A percentile compares a stretch with the other conserved stretches of the same genome.
These are phyloP conservation scores for Saccharomycopsis microspora DNA, from an alignment of 805 yeast genomes.

Conservation along the genomic window DNA sequence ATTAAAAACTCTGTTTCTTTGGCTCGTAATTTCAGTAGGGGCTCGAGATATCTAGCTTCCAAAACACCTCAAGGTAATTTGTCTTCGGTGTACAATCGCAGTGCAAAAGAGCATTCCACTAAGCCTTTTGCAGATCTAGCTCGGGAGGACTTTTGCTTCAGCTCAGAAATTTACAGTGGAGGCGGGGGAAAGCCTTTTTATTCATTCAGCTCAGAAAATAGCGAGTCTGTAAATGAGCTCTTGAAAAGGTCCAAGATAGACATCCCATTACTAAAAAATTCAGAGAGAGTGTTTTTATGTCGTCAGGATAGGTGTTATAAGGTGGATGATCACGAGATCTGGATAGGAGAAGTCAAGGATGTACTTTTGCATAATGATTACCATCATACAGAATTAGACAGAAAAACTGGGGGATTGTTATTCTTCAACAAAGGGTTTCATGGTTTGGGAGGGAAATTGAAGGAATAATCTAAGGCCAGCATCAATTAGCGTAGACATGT, in stretches of 20 bases:
- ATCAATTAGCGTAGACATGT: no score
- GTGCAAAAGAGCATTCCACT: slow-evolving; percentile 20
- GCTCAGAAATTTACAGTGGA: slow-evolving; percentile 3
- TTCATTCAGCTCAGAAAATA: neutral
- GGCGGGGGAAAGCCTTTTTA: neutral
- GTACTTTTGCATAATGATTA: slow-evolving; percentile 24
- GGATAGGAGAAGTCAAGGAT: slow-evolving; percentile 72
- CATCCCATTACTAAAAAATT: slow-evolving; percentile 45
- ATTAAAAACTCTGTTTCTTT: slow-evolving; percentile 38
- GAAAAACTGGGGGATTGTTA: slow-evolving; percentile 49
- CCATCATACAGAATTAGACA: slow-evolving; percentile 16
- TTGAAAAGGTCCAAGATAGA: slow-evolving; percentile 10
- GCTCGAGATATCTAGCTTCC: slow-evolving; percentile 26
- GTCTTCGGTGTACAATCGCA: neutral
- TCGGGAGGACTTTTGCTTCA: slow-evolving; percentile 2
- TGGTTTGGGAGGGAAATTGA: slow-evolving; percentile 26
- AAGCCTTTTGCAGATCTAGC: slow-evolving; percentile 42
- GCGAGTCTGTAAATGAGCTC: neutral
- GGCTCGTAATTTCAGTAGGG: slow-evolving; percentile 57
- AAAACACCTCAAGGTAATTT: slow-evolving; percentile 9
- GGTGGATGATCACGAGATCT: slow-evolving; percentile 81
- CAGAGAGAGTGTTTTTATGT: slow-evolving; percentile 56
- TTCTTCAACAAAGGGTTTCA: slow-evolving; percentile 58
- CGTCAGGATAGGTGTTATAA: slow-evolving; percentile 37
- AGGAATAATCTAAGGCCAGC: no score